Conservation (phyloP, 2,329 filamentous ascomycete genomes). For the Fusarium bulbicola region DNA sequence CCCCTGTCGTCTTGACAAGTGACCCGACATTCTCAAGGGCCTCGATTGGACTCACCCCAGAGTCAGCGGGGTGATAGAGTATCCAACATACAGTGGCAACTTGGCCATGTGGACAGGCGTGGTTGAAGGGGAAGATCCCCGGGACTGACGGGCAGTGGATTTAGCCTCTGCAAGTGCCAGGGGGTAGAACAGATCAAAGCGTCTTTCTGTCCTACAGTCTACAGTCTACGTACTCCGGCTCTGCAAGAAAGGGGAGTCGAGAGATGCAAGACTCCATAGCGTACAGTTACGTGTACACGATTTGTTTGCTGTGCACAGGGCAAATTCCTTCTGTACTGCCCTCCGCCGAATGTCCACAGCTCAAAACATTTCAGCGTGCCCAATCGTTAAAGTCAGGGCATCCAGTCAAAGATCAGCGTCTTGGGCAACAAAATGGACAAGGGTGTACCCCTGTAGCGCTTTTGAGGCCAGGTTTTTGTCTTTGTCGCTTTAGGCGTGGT, state of each 20-base stretch:
- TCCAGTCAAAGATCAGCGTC: slow-evolving; percentile 31
- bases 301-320: neutral
- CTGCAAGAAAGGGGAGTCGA: slow-evolving; percentile 25
- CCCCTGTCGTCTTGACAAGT: slow-evolving; percentile 1
- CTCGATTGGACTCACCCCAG: slow-evolving; percentile 27
- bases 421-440: slow-evolving; percentile 8
- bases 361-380: slow-evolving; percentile 6
- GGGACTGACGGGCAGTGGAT: slow-evolving; percentile 13
- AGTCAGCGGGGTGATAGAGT: slow-evolving; percentile 20
- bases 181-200: slow-evolving; percentile 5
- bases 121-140: slow-evolving; percentile 30
- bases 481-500: slow-evolving; percentile 16
- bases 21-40: slow-evolving; percentile 17
- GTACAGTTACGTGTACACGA: slow-evolving; percentile 24
- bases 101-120: slow-evolving; percentile 33
- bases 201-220: neutral
- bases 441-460: slow-evolving; percentile 15
- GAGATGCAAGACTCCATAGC: slow-evolving; percentile 23
- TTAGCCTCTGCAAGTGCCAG: slow-evolving; percentile 16
- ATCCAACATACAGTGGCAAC: slow-evolving; percentile 20
- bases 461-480: slow-evolving; percentile 30
- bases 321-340: neutral
- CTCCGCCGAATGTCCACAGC: neutral
- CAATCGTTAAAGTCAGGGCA: slow-evolving; percentile 36
- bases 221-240: neutral